A percentile compares a stretch with the other conserved stretches of the same genome.
Evolutionary conservation across 768 basidiomycete species (phyloP).

Genomic region (Pleurotus ostreatus): DNA sequence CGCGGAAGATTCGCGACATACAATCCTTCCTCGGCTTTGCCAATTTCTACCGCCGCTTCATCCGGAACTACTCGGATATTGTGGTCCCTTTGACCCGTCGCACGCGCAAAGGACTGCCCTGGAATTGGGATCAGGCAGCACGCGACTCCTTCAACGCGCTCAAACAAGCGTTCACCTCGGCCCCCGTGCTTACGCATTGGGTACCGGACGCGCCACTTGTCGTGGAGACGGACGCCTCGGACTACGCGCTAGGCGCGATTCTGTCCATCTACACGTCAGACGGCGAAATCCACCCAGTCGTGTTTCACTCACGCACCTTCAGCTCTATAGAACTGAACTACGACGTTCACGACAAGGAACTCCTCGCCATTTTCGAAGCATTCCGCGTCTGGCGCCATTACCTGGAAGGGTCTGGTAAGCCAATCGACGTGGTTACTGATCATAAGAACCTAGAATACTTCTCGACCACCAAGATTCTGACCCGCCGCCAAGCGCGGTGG

Average conservation of each 20-base stretch:
- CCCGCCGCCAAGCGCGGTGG: constrained; percentile 40
- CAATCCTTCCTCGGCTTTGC: background rate
- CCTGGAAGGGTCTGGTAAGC: constrained; percentile 15
- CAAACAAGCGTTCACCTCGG: constrained; percentile 18
- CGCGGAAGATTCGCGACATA: no score
- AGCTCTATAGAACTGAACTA: constrained; percentile 38
- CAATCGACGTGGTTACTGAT: constrained; percentile 28
- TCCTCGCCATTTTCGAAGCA: constrained; percentile 40
- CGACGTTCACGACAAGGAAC: constrained; percentile 40
- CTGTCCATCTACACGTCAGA: constrained; percentile 20
- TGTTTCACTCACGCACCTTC: constrained; percentile 30
- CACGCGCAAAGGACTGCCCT: constrained; percentile 16
- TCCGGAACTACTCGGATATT: constrained; percentile 23
- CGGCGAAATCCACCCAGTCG: constrained; percentile 29
- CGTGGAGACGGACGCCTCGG: constrained; percentile 21
- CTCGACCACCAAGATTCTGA: constrained; percentile 31
- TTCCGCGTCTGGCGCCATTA: constrained; percentile 24
- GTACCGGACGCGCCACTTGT: constrained; percentile 9
- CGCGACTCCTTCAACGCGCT: constrained; percentile 20
- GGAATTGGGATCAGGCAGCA: constrained; percentile 14
- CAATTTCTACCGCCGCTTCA: constrained; percentile 33
- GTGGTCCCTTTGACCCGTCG: constrained; percentile 17
- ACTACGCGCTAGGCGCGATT: constrained; percentile 18
- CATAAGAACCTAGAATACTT: constrained; percentile 43
- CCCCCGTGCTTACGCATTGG: constrained; percentile 21